Percentiles rank a stretch among this genome's conserved stretches.
These are phyloP conservation scores for Sphaerostilbella broomeana DNA, from an alignment of 2,329 filamentous ascomycete genomes.

Conservation along the genomic window DNA sequence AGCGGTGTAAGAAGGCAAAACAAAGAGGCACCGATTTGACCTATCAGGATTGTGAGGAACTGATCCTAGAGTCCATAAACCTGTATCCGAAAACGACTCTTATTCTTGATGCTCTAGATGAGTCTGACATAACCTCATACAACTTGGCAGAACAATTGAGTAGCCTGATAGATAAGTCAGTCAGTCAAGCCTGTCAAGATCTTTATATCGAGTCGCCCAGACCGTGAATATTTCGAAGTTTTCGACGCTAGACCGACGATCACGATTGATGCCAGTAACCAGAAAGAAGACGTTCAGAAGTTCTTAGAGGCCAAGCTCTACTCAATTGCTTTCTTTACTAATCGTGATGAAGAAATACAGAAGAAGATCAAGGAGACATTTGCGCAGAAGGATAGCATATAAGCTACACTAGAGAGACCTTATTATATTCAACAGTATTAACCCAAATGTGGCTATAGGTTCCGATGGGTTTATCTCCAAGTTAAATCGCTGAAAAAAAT, in stretches of 20 bases:
- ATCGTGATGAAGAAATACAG: background rate
- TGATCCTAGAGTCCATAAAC: constrained; percentile 11
- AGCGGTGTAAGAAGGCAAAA: constrained; percentile 4
- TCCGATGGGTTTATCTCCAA: constrained; percentile 18
- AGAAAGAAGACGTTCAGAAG: constrained; percentile 16
- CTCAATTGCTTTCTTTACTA: background rate
- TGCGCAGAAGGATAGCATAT: background rate
- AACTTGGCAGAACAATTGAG: constrained; percentile 11
- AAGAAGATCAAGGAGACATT: background rate
- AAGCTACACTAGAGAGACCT: background rate
- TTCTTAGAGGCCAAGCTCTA: constrained; percentile 10
- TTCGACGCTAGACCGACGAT: constrained; percentile 9
- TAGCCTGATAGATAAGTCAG: constrained; percentile 1
- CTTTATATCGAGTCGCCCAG: constrained; percentile 15
- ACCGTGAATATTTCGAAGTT: constrained; percentile 10
- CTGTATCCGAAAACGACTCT: constrained; percentile 9
- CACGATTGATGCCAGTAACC: constrained; percentile 10
- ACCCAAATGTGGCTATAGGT: constrained; percentile 8
- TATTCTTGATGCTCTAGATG: constrained; percentile 16
- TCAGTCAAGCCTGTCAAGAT: constrained; percentile 14
- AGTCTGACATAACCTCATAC: constrained; percentile 12
- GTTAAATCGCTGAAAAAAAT: constrained; percentile 10
- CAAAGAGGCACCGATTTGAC: constrained; percentile 1
- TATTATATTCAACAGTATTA: background rate
- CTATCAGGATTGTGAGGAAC: constrained; percentile 8